Evolutionary conservation across 257 asterid genomes (phyloP), one percentile per base, ranked within the genome.

Genomic region (Euphrasia confusa): DNA sequence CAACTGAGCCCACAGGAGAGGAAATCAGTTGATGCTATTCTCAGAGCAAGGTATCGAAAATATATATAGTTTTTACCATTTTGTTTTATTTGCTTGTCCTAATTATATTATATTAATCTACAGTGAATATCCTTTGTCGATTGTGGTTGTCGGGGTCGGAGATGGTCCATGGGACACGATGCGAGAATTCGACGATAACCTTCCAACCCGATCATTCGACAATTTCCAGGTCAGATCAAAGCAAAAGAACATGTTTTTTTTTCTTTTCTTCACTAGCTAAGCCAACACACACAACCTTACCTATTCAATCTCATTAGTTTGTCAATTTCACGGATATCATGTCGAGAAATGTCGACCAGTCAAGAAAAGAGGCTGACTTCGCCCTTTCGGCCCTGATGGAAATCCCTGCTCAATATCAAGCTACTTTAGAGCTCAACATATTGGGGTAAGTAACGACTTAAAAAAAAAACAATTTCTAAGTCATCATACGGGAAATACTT

Each of bases 1-100:
- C 90, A 83, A 61, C 71, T 88, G 74, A 83, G 95, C 48, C 95
- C 87, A n/a, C 95, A 88, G 74, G 96, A 88, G 81, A 83, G 74
- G 75, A 88, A 64, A 78, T 83, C 96, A 30, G 90, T 88, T 54
- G 84, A 88, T 53, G 93, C 96, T 59, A 88, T 88, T 69, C 93
- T 88, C 18, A 74, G 79, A 71, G 95, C 96, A 5, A 88, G 95
- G 96, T 88, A 42, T 11, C 3, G 4, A 44, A 11, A 44, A 44
- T 35, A 32, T 32, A 32, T 21, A 0, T 30, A 30, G 33, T 30
- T 30, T 30, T 28, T 28, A 28, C 33, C 33, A 28, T 4, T 28
- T 28, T 2, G 1, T 35, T 35, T 35, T 35, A n/a, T 1, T 35
- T 21, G 24, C 40, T 35, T 35, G 40, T 35, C 40, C 7, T 35